Evolutionary conservation across 805 yeast genomes (phyloP), one percentile per base, ranked within the genome.

Genomic region (Torulaspora gathmanii): DNA sequence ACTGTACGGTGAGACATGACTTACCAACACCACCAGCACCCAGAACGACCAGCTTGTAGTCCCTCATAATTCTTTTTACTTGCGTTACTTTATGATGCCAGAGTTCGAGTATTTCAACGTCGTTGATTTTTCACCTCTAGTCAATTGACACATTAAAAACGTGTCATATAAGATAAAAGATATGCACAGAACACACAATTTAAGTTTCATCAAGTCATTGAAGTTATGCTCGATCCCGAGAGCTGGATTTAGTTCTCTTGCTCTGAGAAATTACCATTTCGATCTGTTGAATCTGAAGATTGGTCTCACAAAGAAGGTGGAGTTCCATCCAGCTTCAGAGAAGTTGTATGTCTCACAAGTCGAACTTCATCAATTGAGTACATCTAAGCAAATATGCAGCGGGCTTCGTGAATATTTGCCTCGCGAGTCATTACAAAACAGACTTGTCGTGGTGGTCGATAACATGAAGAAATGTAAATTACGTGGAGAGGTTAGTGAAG

Each of bases 1-100:
- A 90, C 61, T 88, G 95, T 5, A 88, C 95, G 1, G 96, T 89
- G 33, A 91, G 71, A 31, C 95, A 89, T 19, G 97, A 87, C 60
- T 91, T 91, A 57, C 99, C 99, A 7, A 88, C 96, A 68, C 97
- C 96, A 57, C 97, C 97, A 11, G 96, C 95, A 49, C 99, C 99
- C 47, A 91, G 71, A 15, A 91, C 93, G 13, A 87, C 97, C 36
- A 93, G 71, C 62, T 87, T 88, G 65, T 89, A 89, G 62, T 90
- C 97, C 77, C 70, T 57, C 72, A 65, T 63, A 20, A 10, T 17
- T n/a, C 13, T 29, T 25, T 11, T 4, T 15, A 15, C 25, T 12
- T 11, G 23, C 13, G 13, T 15, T 3, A 20, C 8, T 27, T n/a
- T 16, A 11, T 16, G 13, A 27, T 13, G 27, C 38, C 7, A 16